Base-by-base conservation (phyloP, 2,329 filamentous ascomycete species). In the Corynespora cassiicola region DNA sequence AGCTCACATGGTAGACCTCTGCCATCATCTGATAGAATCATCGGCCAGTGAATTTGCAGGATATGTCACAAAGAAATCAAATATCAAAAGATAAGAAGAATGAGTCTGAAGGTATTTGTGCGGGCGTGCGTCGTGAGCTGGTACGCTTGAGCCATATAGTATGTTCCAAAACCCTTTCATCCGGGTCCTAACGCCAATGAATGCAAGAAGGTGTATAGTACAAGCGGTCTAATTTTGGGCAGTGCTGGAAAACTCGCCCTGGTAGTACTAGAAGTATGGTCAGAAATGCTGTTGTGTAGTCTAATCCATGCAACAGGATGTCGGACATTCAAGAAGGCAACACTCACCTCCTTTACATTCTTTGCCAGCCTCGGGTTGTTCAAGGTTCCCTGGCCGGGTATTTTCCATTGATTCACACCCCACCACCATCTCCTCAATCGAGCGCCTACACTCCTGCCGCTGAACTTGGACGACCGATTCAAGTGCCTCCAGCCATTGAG, bases 361-460 rank as follows among this genome's bases (percentile, higher is more conserved):
- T 56, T 59, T 6, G 65, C 63, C 38, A 68, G 31, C 40, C 59
- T 66, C 28, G 54, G 50, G 36, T 65, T 47, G 31, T 44, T 56
- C 40, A 66, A 28, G 24, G 43, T 51, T 20, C 21, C 19, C 17
- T 47, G 31, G 11, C 41, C 47, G 8, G 64, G 65, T 34, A 68
- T 47, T 17, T 34, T 77, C 94, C 94, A 97, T 60, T 95, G 90
- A 63, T 97, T 97, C 12, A 95, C 88, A 15, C 80, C 82, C 75
- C 90, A 96, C 92, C 94, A 99, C 94, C 92, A 97, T 52, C 90
- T 78, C 56, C 94, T 79, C 31, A 94, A 73, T 52, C 81, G 82
- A 6, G 88, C 89, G 15, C 94, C 94, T 11, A 88, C 73, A 17
- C 83, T 85, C 54, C 82, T 83, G 7, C 94, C 94, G 47, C 83